phyloP scores from a whole-genome alignment of 73 alveolate genomes.

The Tetrahymena borealis region DNA sequence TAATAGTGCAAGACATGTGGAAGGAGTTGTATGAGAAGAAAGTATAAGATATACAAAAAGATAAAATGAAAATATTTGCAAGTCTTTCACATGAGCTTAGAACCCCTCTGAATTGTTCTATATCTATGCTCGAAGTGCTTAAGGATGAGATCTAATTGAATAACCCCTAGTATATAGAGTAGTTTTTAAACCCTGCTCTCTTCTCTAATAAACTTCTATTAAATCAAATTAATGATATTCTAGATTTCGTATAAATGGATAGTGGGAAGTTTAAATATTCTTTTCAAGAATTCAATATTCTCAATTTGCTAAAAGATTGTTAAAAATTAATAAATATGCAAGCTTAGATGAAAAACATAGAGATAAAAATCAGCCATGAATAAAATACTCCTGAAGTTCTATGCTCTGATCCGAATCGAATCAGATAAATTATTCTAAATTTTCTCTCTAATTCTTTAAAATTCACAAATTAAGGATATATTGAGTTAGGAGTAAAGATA shows the following conservation, averaged over 20 bases:
- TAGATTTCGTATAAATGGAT: constrained; percentile 25
- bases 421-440: background rate
- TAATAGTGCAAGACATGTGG: background rate
- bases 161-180: background rate
- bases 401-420: background rate
- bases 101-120: background rate
- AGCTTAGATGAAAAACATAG: background rate
- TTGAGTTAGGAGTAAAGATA: background rate
- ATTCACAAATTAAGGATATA: background rate
- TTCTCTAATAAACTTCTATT: background rate
- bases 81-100: background rate
- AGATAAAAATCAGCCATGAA: background rate
- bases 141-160: background rate
- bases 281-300: background rate
- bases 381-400: background rate
- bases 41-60: background rate
- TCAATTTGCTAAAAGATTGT: background rate
- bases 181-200: constrained; percentile 8
- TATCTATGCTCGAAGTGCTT: background rate
- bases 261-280: constrained; percentile 3
- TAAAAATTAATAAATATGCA: background rate
- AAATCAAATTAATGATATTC: constrained; percentile 28
- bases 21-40: background rate
- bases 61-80: background rate
- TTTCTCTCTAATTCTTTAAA: background rate